Conservation (phyloP, 352 stramenopile genomes). For the Phytophthora multivora region DNA sequence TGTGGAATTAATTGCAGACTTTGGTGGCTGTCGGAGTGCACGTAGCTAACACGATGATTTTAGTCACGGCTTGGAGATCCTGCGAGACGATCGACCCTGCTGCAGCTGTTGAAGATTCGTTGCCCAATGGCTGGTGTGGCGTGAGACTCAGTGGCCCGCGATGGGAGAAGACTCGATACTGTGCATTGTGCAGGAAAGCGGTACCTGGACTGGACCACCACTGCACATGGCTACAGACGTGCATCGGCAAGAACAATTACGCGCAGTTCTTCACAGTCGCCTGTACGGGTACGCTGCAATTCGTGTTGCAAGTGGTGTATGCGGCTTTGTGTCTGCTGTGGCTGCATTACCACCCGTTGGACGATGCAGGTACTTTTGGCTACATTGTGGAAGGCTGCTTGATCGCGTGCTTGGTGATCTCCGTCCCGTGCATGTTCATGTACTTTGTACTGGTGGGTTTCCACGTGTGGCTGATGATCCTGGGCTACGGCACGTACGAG, state of each 20-base stretch:
- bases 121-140: slow-evolving; percentile 68
- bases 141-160: slow-evolving; percentile 64
- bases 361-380: slow-evolving; percentile 28
- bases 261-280: slow-evolving; percentile 89
- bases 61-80: slow-evolving; percentile 69
- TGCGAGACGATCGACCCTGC: slow-evolving; percentile 76
- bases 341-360: slow-evolving; percentile 42
- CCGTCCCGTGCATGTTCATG: slow-evolving; percentile 83
- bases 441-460: slow-evolving; percentile 86
- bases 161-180: slow-evolving; percentile 87
- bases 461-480: slow-evolving; percentile 76
- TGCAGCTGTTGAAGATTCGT: slow-evolving; percentile 35
- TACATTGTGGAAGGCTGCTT: slow-evolving; percentile 55
- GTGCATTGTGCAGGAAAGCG: slow-evolving; percentile 75
- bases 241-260: slow-evolving; percentile 83
- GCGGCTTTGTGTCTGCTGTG: slow-evolving; percentile 54
- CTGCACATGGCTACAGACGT: slow-evolving; percentile 90
- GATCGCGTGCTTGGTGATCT: slow-evolving; percentile 60
- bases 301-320: slow-evolving; percentile 66
- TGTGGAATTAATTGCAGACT: slow-evolving; percentile 34
- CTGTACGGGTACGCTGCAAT: slow-evolving; percentile 66
- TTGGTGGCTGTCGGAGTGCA: slow-evolving; percentile 59
- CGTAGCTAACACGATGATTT: slow-evolving; percentile 47
- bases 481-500: slow-evolving; percentile 89
- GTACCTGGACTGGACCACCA: slow-evolving; percentile 86